phyloP scores from a whole-genome alignment of 1,284 basidiomycete genomes.

The Ustilago cynodontis region DNA sequence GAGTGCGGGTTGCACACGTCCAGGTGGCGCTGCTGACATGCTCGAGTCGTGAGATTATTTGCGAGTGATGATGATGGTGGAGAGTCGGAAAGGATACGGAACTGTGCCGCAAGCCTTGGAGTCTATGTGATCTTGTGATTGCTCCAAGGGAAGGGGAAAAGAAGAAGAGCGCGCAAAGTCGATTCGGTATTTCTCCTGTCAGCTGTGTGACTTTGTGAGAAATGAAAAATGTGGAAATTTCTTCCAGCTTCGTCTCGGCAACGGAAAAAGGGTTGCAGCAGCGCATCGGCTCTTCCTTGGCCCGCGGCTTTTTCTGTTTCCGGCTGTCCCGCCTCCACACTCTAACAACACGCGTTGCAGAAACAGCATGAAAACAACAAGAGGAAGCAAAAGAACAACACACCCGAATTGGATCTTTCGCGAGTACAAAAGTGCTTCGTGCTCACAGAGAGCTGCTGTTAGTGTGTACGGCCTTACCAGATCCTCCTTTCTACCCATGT shows the following conservation, averaged over 20 bases:
- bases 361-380: too few species aligned
- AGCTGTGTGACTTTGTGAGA: not conserved
- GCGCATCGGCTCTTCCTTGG: not conserved
- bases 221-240: conserved; percentile 27
- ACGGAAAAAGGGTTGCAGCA: not conserved
- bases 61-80: not conserved
- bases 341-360: too few species aligned
- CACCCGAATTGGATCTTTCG: too few species aligned
- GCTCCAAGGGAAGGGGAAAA: not conserved
- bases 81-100: not conserved
- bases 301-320: not conserved
- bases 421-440: too few species aligned
- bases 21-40: conserved; percentile 44
- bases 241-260: conserved; percentile 31
- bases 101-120: not conserved
- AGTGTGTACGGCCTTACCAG: too few species aligned
- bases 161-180: not conserved
- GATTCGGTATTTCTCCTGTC: not conserved
- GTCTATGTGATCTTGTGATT: not conserved
- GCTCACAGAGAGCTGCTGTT: too few species aligned
- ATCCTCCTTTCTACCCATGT: too few species aligned
- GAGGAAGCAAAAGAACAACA: too few species aligned
- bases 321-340: not conserved
- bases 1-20: conserved; percentile 29
- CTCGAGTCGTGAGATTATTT: not conserved